phyloP scores from a whole-genome alignment of 2,329 filamentous ascomycete genomes.

The Tolypocladium ophioglossoides region DNA sequence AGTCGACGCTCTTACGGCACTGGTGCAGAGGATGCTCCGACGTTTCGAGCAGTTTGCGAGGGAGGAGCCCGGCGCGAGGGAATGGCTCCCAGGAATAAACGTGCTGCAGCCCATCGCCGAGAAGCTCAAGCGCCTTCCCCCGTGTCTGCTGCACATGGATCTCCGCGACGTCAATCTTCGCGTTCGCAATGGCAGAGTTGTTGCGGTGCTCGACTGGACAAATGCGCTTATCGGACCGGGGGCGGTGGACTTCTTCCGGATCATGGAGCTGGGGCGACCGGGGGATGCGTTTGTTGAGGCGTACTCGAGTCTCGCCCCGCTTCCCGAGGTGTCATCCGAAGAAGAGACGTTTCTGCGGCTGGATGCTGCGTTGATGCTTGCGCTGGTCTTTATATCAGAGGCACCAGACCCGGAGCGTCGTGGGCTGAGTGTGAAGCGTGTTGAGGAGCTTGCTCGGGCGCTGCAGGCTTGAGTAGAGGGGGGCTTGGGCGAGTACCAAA shows the following conservation, averaged over 20 bases:
- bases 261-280: constrained; percentile 5
- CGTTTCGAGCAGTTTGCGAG: constrained; percentile 3
- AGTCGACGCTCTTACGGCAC: neutral
- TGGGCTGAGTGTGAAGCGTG: constrained; percentile 2
- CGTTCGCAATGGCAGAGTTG: neutral
- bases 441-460: constrained; percentile 3
- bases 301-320: neutral
- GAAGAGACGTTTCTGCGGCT: constrained; percentile 7
- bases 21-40: constrained; percentile 6
- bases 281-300: constrained; percentile 4
- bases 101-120: constrained; percentile 2
- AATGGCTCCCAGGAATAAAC: constrained; percentile 1
- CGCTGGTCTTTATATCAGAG: constrained; percentile 10
- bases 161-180: constrained; percentile 7
- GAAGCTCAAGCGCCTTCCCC: neutral
- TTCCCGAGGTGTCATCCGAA: constrained; percentile 1
- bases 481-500: neutral
- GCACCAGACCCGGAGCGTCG: constrained; percentile 5
- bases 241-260: constrained; percentile 6
- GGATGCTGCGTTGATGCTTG: constrained; percentile 8
- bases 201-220: constrained; percentile 9
- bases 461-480: neutral
- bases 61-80: constrained; percentile 1
- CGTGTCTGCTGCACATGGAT: constrained; percentile 9
- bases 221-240: constrained; percentile 6